Evolutionary conservation across 164 flowering plant genomes (phyloP), one percentile per base, ranked within the genome.

Genomic region (Aristolochia californica): DNA sequence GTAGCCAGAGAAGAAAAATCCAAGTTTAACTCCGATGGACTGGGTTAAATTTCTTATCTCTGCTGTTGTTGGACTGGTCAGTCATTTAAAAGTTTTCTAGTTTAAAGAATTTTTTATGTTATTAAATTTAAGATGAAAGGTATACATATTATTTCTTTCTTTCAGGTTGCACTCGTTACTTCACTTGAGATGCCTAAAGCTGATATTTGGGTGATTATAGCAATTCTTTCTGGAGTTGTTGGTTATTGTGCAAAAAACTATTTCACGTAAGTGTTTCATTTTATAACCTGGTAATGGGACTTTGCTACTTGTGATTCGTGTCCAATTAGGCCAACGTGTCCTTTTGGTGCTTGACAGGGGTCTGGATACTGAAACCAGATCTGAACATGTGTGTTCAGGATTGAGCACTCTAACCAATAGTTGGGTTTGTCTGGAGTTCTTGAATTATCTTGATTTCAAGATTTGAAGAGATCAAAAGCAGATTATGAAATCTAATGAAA

Each of bases 1-100:
- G 25, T 23, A 91, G 98, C 98, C 98, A 43, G 98, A 87, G 71
- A 91, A 91, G 87, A 87, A 82, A 76, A 89, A 87, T 70, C 99
- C 99, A 13, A 82, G 96, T 60, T 78, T 91, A 68, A 93, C 95
- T 53, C 99, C 97, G 25, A 82, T 87, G 91, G 99, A 93, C 72
- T 93, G 99, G 99, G 96, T 90, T 70, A 78, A 77, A 63, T 89
- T 93, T 71, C 75, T 93, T 50, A 67, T 60, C 22, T 85, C 99
- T 59, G 96, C 97, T 43, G 72, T 83, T 21, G 77, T 93, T 75
- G 99, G 99, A 23, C 70, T 93, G 95, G 97, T 93, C n/a, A 58
- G 61, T 58, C 38, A 14, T 5, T 13, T 30, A 58, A 12, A 34
- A 34, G 0, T 34, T 34, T 34, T 55, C 1, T 13, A 82, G 87